Percentiles rank a stretch among this genome's conserved stretches.
These are phyloP conservation scores for Piper longum DNA, from an alignment of 164 flowering plant species.

Conservation along the genomic window DNA sequence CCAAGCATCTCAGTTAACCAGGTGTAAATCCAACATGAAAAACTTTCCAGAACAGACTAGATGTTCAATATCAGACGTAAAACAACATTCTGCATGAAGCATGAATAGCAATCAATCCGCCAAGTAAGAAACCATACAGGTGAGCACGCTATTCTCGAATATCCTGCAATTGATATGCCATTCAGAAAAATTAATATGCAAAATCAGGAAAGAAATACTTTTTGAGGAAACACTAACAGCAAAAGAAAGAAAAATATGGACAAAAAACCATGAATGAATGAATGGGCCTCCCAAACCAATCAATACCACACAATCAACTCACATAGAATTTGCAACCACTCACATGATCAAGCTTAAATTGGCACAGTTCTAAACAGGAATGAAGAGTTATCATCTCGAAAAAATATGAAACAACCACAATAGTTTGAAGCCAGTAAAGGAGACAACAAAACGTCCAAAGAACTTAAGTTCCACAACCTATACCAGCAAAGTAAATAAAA, in stretches of 20 bases:
- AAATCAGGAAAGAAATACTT: slow-evolving; percentile 6
- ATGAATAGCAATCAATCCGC: slow-evolving; percentile 56
- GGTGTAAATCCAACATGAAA: slow-evolving; percentile 2
- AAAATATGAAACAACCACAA: not conserved
- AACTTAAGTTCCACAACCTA: not conserved
- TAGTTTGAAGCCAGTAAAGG: not conserved
- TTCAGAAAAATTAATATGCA: slow-evolving; percentile 62
- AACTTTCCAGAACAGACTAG: slow-evolving; percentile 29
- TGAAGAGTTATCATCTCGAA: no score
- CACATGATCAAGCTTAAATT: no score
- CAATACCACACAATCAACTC: no score
- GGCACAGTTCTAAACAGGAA: no score
- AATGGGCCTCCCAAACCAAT: no score
- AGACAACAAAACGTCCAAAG: not conserved
- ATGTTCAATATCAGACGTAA: slow-evolving; percentile 48
- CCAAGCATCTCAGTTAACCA: slow-evolving; percentile 20
- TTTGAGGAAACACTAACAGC: not conserved
- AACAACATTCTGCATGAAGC: slow-evolving; percentile 64
- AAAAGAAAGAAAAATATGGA: no score
- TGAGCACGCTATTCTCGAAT: slow-evolving; percentile 71
- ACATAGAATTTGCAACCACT: no score
- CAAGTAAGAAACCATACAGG: slow-evolving; percentile 76
- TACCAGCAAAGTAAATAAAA: no score
- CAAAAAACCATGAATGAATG: no score
- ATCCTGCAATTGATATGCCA: slow-evolving; percentile 73